Percentiles rank a stretch among this genome's conserved stretches.
Evolutionary conservation across 345 rosid genomes (phyloP).

Genomic region (Salix koriyanagi): DNA sequence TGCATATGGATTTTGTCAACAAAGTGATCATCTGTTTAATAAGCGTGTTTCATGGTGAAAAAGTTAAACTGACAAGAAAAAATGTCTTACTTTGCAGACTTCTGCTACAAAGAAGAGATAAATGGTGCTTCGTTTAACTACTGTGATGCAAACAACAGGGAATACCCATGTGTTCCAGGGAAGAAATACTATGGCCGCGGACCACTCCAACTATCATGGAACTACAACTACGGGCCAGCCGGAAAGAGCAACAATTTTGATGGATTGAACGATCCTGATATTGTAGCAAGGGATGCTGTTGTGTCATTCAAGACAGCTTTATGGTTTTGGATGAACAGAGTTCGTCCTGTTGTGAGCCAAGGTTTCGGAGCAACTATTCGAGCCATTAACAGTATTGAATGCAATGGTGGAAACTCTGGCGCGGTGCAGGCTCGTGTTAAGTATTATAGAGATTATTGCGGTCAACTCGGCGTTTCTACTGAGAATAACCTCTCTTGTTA

Average conservation of each 20-base stretch:
- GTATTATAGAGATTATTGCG: conserved; percentile 39
- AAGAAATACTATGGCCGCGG: conserved; percentile 49
- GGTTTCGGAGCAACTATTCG: conserved; percentile 52
- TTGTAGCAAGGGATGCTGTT: conserved; percentile 34
- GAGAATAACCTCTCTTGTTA: conserved; percentile 59
- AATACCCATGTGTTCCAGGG: conserved; percentile 49
- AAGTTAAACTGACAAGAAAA: no score
- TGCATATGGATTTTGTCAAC: no score
- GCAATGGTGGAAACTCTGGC: no score
- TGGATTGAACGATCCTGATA: conserved; percentile 38
- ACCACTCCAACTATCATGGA: conserved; percentile 54
- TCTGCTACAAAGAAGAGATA: conserved; percentile 58
- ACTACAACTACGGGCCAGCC: conserved; percentile 46
- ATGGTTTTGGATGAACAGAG: conserved; percentile 45
- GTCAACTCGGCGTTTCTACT: conserved; percentile 42
- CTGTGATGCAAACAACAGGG: conserved; percentile 37
- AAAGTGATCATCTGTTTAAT: no score
- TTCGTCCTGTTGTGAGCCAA: conserved; percentile 30
- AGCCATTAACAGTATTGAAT: conserved; percentile 38
- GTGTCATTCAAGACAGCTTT: conserved; percentile 43
- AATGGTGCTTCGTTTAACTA: conserved; percentile 39
- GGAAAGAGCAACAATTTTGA: conserved; percentile 35
- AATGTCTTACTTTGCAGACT: conserved; percentile 23
- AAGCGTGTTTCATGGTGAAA: no score
- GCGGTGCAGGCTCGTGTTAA: conserved; percentile 17